Evolutionary conservation across 2,329 filamentous ascomycete genomes (phyloP).

Genomic region (Fusarium kyushuense): DNA sequence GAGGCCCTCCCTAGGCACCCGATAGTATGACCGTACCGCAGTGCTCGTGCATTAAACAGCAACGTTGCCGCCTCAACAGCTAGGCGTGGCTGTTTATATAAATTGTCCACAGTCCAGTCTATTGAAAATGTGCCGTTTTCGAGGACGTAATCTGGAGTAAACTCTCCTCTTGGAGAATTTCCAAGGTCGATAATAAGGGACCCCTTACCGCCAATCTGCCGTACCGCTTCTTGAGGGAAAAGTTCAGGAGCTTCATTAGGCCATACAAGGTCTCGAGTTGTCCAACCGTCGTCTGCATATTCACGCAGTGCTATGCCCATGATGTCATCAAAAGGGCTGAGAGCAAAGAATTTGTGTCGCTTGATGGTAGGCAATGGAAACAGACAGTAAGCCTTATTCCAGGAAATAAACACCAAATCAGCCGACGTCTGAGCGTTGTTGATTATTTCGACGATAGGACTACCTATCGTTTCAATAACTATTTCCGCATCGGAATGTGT

Average conservation of each 20-base stretch:
- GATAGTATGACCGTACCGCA: background rate
- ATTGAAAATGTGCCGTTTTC: background rate
- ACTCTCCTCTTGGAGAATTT: accelerated
- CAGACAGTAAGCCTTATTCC: slow-evolving; percentile 8
- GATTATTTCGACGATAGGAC: background rate
- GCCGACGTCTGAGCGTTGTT: background rate
- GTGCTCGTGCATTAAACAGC: background rate
- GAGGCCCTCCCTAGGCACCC: background rate
- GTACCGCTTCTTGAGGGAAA: background rate
- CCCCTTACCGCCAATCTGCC: background rate
- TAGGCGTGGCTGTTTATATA: background rate
- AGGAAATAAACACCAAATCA: background rate
- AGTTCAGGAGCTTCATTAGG: background rate
- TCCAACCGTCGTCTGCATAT: background rate
- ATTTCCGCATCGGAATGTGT: background rate
- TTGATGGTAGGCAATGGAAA: background rate
- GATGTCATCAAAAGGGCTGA: background rate
- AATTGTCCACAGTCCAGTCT: background rate
- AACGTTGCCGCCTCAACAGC: too few relatives aligned
- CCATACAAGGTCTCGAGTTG: background rate
- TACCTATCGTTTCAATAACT: accelerated
- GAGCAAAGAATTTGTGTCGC: background rate
- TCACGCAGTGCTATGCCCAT: background rate
- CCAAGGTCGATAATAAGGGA: background rate
- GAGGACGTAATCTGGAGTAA: background rate